Evolutionary conservation across 495 filamentous ascomycete species (phyloP).

Genomic region (Aspergillus incahuasiensis): DNA sequence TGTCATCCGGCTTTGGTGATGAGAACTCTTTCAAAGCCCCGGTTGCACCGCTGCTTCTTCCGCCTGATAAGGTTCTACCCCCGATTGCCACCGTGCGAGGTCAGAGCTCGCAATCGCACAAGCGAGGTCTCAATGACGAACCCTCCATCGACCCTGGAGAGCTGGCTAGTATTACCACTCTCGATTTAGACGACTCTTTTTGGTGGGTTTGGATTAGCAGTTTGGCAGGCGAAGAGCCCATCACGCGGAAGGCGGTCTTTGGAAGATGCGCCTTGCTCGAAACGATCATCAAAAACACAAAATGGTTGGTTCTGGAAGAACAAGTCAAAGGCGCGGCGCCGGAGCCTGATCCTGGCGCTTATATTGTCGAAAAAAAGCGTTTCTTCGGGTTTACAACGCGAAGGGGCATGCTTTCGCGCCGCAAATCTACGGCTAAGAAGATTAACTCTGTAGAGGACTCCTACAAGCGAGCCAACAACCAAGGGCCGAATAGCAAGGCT

Average conservation of each 20-base stretch:
- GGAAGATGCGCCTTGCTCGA: slow-evolving; percentile 91
- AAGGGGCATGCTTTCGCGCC: slow-evolving; percentile 56
- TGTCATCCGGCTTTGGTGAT: slow-evolving; percentile 86
- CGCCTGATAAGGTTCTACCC: slow-evolving; percentile 85
- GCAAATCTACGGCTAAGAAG: slow-evolving; percentile 62
- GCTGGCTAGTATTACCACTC: slow-evolving; percentile 79
- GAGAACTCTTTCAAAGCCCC: slow-evolving; percentile 51
- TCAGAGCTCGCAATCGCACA: slow-evolving; percentile 85
- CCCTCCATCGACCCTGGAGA: slow-evolving; percentile 80
- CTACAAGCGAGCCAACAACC: slow-evolving; percentile 43
- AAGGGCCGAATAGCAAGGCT: slow-evolving; percentile 65
- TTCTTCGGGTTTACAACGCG: slow-evolving; percentile 82
- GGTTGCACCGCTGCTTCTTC: slow-evolving; percentile 62
- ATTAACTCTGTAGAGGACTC: slow-evolving; percentile 45
- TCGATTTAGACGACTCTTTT: slow-evolving; percentile 92
- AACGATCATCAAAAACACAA: slow-evolving; percentile 72
- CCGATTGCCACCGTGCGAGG: slow-evolving; percentile 68
- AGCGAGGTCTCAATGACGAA: slow-evolving; percentile 58
- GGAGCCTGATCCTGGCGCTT: slow-evolving; percentile 75
- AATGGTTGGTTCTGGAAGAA: slow-evolving; percentile 94
- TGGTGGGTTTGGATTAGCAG: slow-evolving; percentile 99
- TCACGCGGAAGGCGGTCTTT: slow-evolving; percentile 82
- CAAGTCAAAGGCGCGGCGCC: slow-evolving; percentile 91
- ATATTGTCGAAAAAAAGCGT: slow-evolving; percentile 90
- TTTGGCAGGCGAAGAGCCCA: slow-evolving; percentile 82